Evolutionary conservation across 441 rosid species (phyloP).

Genomic region (Bruguiera hainesii): DNA sequence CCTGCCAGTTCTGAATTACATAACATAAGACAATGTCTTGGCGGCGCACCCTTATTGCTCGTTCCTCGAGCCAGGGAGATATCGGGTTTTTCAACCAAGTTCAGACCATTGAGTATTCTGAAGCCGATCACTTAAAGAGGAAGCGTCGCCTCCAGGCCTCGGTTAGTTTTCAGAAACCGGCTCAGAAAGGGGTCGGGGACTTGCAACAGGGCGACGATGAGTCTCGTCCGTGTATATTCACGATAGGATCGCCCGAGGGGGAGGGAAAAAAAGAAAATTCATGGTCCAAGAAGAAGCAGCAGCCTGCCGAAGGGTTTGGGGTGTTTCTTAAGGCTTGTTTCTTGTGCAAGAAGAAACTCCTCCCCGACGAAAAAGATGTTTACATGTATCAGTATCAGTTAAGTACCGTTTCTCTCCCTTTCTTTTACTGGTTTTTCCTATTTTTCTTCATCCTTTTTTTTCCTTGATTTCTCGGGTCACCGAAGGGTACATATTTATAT

Average conservation of each 20-base stretch:
- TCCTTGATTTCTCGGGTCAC: background rate
- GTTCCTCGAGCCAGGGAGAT: constrained; percentile 22
- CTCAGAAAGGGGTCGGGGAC: background rate
- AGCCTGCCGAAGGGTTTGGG: constrained; percentile 17
- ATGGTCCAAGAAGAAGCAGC: constrained; percentile 5
- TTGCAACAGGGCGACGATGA: background rate
- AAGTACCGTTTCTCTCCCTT: background rate
- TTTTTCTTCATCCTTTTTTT: background rate
- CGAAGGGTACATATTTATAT: too few species aligned
- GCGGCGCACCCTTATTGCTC: background rate
- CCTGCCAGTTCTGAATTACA: too few species aligned
- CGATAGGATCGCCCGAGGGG: constrained; percentile 13
- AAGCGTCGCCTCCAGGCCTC: background rate
- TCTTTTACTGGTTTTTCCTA: background rate
- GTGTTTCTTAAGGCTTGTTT: constrained; percentile 26
- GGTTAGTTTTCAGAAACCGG: background rate
- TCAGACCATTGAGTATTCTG: too few species aligned
- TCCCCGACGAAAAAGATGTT: constrained; percentile 4
- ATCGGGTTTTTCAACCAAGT: too few species aligned
- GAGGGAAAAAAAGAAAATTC: background rate
- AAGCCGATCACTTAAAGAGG: too few species aligned
- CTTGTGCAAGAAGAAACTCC: constrained; percentile 35
- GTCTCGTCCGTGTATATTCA: constrained; percentile 1
- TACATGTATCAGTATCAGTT: constrained; percentile 28
- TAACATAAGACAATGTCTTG: too few species aligned